phyloP scores from a whole-genome alignment of 1,284 basidiomycete genomes.

The Amylostereum areolatum region DNA sequence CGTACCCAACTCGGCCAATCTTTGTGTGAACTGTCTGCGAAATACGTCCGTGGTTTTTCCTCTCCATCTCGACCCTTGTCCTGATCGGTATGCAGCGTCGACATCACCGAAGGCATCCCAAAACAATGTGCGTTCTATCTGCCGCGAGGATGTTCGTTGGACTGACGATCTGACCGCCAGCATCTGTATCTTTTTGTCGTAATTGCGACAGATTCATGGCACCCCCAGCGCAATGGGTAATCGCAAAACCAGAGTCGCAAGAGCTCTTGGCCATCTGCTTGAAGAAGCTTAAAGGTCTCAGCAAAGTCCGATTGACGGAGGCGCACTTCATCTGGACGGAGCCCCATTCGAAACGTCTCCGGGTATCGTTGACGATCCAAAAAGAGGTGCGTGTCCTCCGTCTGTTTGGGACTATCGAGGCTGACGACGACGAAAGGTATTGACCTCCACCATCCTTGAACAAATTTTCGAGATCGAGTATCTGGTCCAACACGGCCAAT shows the following conservation, averaged over 20 bases:
- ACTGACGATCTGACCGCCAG: conserved; percentile 27
- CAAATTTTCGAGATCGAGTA: conserved; percentile 98
- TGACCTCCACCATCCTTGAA: conserved; percentile 93
- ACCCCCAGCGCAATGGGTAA: conserved; percentile 85
- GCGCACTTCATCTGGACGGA: conserved; percentile 99
- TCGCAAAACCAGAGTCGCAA: conserved; percentile 85
- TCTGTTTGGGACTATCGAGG: neutral
- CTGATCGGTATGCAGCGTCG: conserved; percentile 54
- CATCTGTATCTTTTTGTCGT: conserved; percentile 89
- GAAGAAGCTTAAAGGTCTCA: conserved; percentile 91
- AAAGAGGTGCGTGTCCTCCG: conserved; percentile 69
- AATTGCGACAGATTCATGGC: conserved; percentile 96
- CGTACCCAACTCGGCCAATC: conserved; percentile 91
- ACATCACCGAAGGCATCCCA: conserved; percentile 97
- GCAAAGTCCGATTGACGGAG: conserved; percentile 93
- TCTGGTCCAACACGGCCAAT: conserved; percentile 94
- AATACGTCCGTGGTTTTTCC: conserved; percentile 57
- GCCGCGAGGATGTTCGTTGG: no score
- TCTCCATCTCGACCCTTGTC: neutral
- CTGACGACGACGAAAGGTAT: conserved; percentile 48
- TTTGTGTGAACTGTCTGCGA: conserved; percentile 88
- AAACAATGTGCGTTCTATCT: conserved; percentile 68
- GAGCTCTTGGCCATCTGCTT: conserved; percentile 89
- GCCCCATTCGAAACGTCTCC: conserved; percentile 90
- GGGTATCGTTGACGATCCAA: conserved; percentile 95